A percentile compares a stretch with the other conserved stretches of the same genome.
phyloP scores from a whole-genome alignment of 1,284 basidiomycete genomes.

The Ceratobasidium sp. region DNA sequence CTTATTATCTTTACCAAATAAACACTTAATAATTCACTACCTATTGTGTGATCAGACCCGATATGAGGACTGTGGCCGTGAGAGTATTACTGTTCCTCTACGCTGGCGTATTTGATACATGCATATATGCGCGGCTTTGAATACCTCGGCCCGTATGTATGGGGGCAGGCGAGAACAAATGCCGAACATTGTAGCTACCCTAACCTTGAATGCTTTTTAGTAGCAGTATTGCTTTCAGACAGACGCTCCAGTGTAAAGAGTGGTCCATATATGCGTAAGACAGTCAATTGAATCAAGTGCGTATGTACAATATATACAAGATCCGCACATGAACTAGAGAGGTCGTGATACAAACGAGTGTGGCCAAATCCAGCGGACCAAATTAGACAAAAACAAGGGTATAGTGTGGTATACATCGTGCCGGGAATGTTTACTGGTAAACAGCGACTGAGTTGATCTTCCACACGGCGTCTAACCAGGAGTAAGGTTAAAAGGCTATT shows the following conservation, averaged over 20 bases:
- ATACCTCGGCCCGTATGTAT: not conserved
- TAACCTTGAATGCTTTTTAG: too few relatives aligned
- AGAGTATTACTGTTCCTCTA: not conserved
- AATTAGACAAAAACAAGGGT: conserved; percentile 21
- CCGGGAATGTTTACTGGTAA: conserved; percentile 25
- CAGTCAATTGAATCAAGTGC: not conserved
- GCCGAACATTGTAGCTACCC: too few relatives aligned
- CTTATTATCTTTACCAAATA: conserved; percentile 30
- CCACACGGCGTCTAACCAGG: conserved; percentile 41
- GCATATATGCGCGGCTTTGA: not conserved
- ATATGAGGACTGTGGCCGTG: not conserved
- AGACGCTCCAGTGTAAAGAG: not conserved
- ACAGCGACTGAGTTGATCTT: conserved; percentile 45
- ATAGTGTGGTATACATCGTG: not conserved
- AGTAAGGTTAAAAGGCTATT: conserved; percentile 7
- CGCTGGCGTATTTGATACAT: not conserved
- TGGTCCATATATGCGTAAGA: conserved; percentile 1
- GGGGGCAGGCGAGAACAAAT: too few relatives aligned
- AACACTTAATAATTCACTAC: conserved; percentile 6
- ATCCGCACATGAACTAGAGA: conserved; percentile 20
- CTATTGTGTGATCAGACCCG: not conserved
- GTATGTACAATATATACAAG: conserved; percentile 5
- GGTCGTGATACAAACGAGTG: conserved; percentile 19
- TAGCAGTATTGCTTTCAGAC: too few relatives aligned
- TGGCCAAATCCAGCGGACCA: conserved; percentile 25